Percentiles rank a stretch among this genome's conserved stretches.
These are phyloP conservation scores for Phytophthora nicotianae DNA, from an alignment of 352 stramenopile genomes.

Conservation along the genomic window DNA sequence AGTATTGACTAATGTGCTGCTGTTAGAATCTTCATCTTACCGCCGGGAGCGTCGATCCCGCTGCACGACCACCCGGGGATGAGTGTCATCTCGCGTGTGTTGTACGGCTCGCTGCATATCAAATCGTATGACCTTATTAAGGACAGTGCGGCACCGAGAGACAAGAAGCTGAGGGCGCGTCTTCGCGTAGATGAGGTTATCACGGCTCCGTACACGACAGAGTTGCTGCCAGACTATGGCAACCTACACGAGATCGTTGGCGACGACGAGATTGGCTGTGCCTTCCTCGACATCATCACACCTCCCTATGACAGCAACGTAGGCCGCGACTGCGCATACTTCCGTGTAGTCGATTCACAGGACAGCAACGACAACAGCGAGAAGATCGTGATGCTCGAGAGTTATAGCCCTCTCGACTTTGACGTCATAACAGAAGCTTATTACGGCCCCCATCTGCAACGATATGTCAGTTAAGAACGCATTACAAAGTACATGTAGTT, in stretches of 20 bases:
- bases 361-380: conserved; percentile 18
- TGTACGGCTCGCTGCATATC: conserved; percentile 75
- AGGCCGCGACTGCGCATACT: conserved; percentile 80
- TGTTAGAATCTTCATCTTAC: conserved; percentile 83
- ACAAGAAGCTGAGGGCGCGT: conserved; percentile 40
- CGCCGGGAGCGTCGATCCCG: conserved; percentile 69
- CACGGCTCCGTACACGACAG: conserved; percentile 64
- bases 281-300: conserved; percentile 87
- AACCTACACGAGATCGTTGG: conserved; percentile 85
- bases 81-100: conserved; percentile 82
- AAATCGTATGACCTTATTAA: conserved; percentile 66
- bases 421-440: conserved; percentile 59
- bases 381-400: conserved; percentile 48
- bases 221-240: conserved; percentile 67
- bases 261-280: conserved; percentile 71
- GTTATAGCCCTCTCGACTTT: conserved; percentile 59
- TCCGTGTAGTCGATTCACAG: conserved; percentile 45
- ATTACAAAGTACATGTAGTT: background rate
- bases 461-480: conserved; percentile 27
- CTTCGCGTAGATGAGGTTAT: conserved; percentile 49
- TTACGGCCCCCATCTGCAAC: conserved; percentile 44
- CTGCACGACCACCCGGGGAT: conserved; percentile 87
- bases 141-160: background rate
- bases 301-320: conserved; percentile 77
- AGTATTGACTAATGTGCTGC: background rate